Base-by-base conservation (phyloP, 176 grass and related monocot genomes). In the Oryza meyeriana region DNA sequence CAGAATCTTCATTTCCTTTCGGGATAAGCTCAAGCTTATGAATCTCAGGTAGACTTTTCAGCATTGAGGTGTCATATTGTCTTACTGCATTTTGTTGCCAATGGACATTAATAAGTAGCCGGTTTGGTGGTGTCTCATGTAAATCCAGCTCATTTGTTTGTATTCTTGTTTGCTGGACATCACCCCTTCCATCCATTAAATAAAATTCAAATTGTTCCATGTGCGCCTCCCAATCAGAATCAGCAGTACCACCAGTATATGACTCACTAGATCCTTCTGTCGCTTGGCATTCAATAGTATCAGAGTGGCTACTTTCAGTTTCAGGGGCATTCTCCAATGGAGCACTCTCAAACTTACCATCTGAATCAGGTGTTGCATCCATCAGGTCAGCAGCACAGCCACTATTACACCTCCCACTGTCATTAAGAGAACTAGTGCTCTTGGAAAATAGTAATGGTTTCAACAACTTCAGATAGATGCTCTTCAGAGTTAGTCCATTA, bases 11-110 rank as follows among this genome's bases (percentile, higher is more conserved):
- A 36, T 47, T 71, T 90, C 86, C 84, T 90, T 91, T 90, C 5
- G 57, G 72, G 64, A 87, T 74, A 91, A 91, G 85, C 76, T 89
- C 79, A 66, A 88, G 89, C 61, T 94, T 90, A 87, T 99, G 88
- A 78, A 99, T 89, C 80, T 90, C 91, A 63, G 93, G 90, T 61
- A 86, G 73, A 85, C 47, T 83, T 30, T 50, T 83, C 74, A 90
- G 48, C 88, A 86, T 78, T 86, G 79, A 90, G 61, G 79, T 63
- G 48, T 68, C 75, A 86, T 86, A 86, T 66, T 78, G 47, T 78
- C 59, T 72, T 67, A 70, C 71, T 14, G 36, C 44, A 50, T 44
- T 82, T 38, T 24, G 58, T 67, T 85, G 71, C 93, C 97, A 96
- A 74, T 76, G 81, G 22, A 94, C 89, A 79, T 90, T 84, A 40